Base-by-base conservation (phyloP, 2,329 filamentous ascomycete species). In the Phialemoniopsis sp. region DNA sequence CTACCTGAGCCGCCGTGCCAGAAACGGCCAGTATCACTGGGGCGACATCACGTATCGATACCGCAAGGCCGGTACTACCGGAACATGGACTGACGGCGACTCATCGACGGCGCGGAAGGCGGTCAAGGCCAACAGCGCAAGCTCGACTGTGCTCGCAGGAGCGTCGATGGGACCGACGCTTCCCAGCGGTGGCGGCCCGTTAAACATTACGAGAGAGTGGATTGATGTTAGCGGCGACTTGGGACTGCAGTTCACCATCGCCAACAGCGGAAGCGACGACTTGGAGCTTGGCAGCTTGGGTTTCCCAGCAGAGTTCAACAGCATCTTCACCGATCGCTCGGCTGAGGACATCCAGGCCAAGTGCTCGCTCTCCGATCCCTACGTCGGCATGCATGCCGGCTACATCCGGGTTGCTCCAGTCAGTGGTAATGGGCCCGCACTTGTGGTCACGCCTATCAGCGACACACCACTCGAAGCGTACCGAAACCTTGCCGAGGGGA, bases 251-350 rank as follows among this genome's bases (percentile, higher is more conserved):
- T 72, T 80, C 51, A 76, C 66, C 3, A 46, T 80, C 15, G 60
- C 58, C 9, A 80, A 79, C 43, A 55, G 54, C 0, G 68, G 54
- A 1, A 46, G 49, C 0, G 45, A 51, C 0, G 42, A 58, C 0
- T 40, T 81, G 3, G 76, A 81, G 42, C 55, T 82, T 5, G 78
- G 78, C 2, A 70, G 70, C 35, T 60, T 81, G 2, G 78, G 77
- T 0, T 70, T 82, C 37, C 77, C 77, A 0, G 66, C 75, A 15
- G 74, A 78, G 51, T 78, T 80, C 59, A 81, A 81, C 58, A 81
- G 72, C 53, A 79, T 82, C 47, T 81, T 81, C 49, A 77, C 68
- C 12, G 62, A 63, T 33, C 66, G 74, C 8, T 54, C 58, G 2
- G 66, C 74, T 0, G 57, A 58, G 3, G 67, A 76, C 7, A 77